Base-by-base conservation (phyloP, 1,284 basidiomycete genomes). In the Cystobasidium sp. region DNA sequence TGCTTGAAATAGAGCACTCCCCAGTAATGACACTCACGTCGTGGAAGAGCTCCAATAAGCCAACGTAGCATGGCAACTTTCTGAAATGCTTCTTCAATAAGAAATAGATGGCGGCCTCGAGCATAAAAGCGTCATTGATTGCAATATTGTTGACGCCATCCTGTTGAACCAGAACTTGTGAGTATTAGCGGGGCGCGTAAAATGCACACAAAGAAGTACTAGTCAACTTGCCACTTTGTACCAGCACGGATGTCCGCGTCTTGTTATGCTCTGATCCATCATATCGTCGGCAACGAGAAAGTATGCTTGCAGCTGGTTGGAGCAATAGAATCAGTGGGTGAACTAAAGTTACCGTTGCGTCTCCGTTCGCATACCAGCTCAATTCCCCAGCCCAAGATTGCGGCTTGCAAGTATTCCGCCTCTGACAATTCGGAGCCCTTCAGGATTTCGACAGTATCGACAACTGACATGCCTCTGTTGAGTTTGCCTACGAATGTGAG, bases 201-300 rank as follows among this genome's bases (percentile, higher is more conserved):
- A 24, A 14, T 6, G 8, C 9, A 69, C 47, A 63, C 12, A 22
- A 39, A 66, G 61, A 22, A n/a, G 39, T 22, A 31, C 14, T 39
- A 22, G 47, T 65, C 10, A 8, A 80, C 83, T 80, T 43, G 84
- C 88, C 47, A 89, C 83, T 76, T 88, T 87, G 85, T 96, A 99
- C 92, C 93, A 99, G 84, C 96, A 99, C 0, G 95, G 92, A 82
- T 98, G 95, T n/a, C 92, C 91, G n/a, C 96, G 90, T 52, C 97
- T 91, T 6, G 95, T 99, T 80, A 97, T 89, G 64, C 90, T 93
- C 31, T 87, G 83, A 82, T 99, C 97, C 95, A 98, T 99, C 83
- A 99, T 95, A 83, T 99, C 96, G 84, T 99, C 96, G 24, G 94
- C 89, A 71, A 99, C 95, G 71, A 99, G 88, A 88, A 98, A 98